Base-by-base conservation (phyloP, 2,329 filamentous ascomycete species). In the Fusarium verrucosum region DNA sequence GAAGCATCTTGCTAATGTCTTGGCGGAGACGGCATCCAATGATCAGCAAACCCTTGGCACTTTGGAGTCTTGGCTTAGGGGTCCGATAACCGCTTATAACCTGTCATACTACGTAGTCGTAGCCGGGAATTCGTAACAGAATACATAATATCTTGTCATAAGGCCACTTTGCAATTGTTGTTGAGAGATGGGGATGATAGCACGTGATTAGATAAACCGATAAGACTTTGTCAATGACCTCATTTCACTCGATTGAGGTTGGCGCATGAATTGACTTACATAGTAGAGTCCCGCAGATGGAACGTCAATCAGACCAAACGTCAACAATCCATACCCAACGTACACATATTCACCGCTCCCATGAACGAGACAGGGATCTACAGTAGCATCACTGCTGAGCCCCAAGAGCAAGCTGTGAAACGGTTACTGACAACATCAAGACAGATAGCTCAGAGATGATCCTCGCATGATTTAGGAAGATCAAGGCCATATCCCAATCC, bases 251-350 rank as follows among this genome's bases (percentile, higher is more conserved):
- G n/a, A n/a, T n/a, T n/a, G n/a, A n/a, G n/a, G n/a, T n/a, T n/a
- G n/a, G n/a, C n/a, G n/a, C n/a, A n/a, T 28, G 11, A 17, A 7
- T n/a, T n/a, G 13, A 32, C 76, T 76, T 49, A 79, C 77, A 50
- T 79, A 79, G 60, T 72, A 76, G 62, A 78, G 79, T 10, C 76
- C 78, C 10, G 78, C 67, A 0, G 75, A 75, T 2, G 77, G 76
- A n/a, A 78, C 72, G 45, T 79, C 76, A 66, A 78, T 74, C 16
- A 79, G 46, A 0, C 75, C 77, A 68, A 79, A 78, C 0, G 72
- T 50, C 3, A 79, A 32, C 77, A 79, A 79, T 1, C 68, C 77
- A 32, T 66, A 77, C 0, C 73, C 77, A 10, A 72, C 66, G 35
- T 76, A 59, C 72, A 68, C 13, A 78, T 71, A 10, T 78, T 79